Evolutionary conservation across 768 basidiomycete genomes (phyloP), one percentile per base, ranked within the genome.

Genomic region (Mycena metata): DNA sequence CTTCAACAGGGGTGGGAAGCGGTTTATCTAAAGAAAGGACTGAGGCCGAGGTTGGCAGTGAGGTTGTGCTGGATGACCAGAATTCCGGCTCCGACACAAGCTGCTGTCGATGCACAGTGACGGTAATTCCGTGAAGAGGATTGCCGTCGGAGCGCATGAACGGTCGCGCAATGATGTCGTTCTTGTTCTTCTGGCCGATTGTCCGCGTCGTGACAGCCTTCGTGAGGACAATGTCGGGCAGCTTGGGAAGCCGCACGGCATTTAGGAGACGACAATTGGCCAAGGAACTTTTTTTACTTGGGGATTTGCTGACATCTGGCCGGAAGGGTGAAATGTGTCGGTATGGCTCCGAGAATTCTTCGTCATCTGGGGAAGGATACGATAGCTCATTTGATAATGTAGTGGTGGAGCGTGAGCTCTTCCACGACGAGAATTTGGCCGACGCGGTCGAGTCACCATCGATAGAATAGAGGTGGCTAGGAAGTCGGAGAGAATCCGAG

Each of bases 101-200:
- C 21, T 39, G 42, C 21, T 68, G 58, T 17, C 56, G 49, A 7
- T 63, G 54, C 26, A 68, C 67, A 21, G 67, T 68, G 10, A 68
- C 50, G 2, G 50, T 68, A 33, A 68, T 57, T 2, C 67, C 67
- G 5, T 47, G 55, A 9, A 42, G 23, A 17, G 66, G 66, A 49
- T 41, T 49, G 0, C 16, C 47, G 36, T 68, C 67, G 12, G 61
- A 68, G 21, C 55, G 23, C 8, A 67, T 67, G 43, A 64, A 64
- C 0, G 67, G 67, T 21, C 39, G 42, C 17, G 56, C 23, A 8
- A 50, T 12, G 2, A 63, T 63, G 11, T 30, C 30, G 36, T 5
- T 56, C 30, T 45, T 43, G 36, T 45, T 58, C 19, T 15, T 13
- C 2, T n/a, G 10, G 56, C 39, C 23, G 12, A 62, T 35, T 15